A percentile compares a stretch with the other conserved stretches of the same genome.
These are phyloP conservation scores for Kwoniella mangroviensis DNA, from an alignment of 768 basidiomycete species.

Conservation along the genomic window DNA sequence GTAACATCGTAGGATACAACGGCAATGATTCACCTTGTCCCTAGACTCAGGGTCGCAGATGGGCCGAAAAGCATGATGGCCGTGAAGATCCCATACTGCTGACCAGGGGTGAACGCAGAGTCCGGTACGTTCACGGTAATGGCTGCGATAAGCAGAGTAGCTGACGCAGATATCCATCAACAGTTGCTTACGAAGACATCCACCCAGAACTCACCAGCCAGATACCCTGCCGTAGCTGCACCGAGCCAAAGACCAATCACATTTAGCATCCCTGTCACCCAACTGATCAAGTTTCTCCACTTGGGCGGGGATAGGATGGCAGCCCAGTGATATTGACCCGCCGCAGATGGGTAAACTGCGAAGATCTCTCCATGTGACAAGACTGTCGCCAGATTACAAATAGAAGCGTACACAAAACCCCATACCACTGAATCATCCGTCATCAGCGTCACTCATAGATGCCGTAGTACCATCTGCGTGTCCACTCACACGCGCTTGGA, in stretches of 20 bases:
- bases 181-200: background rate
- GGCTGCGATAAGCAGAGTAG: conserved; percentile 1
- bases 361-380: conserved; percentile 27
- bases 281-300: conserved; percentile 14
- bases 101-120: conserved; percentile 9
- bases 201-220: conserved; percentile 18
- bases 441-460: background rate
- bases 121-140: conserved; percentile 27
- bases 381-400: conserved; percentile 19
- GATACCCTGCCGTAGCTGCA: conserved; percentile 18
- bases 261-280: conserved; percentile 24
- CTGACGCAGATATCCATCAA: background rate
- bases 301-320: conserved; percentile 25
- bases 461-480: background rate
- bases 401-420: conserved; percentile 22
- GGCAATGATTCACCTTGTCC: conserved; percentile 3
- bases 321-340: conserved; percentile 41
- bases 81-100: conserved; percentile 26
- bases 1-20: no score
- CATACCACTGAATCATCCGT: conserved; percentile 10
- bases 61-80: conserved; percentile 19
- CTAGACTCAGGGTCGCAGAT: background rate
- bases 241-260: conserved; percentile 29
- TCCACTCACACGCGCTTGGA: conserved; percentile 15
- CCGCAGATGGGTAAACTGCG: conserved; percentile 32